These are phyloP conservation scores for Coemansia sp. DNA, from an alignment of 192 early-diverging fungal species.

Conservation along the genomic window DNA sequence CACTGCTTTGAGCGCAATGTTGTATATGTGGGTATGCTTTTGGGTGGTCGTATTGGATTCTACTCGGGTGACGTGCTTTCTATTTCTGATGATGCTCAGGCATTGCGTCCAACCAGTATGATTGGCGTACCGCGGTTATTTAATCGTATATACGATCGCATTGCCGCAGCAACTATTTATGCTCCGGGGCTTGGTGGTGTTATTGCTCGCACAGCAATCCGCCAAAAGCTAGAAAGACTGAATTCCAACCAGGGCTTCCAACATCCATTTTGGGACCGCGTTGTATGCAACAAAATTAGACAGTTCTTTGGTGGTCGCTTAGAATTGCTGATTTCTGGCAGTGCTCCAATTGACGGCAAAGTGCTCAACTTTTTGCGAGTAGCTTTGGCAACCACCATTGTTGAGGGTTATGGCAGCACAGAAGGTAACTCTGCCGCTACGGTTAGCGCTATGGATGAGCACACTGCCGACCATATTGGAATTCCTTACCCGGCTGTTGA, in stretches of 20 bases:
- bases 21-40: slow-evolving; percentile 56
- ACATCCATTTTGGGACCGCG: slow-evolving; percentile 80
- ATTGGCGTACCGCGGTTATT: slow-evolving; percentile 86
- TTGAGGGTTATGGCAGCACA: slow-evolving; percentile 59
- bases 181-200: slow-evolving; percentile 64
- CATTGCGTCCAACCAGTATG: slow-evolving; percentile 82
- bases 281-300: slow-evolving; percentile 84
- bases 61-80: slow-evolving; percentile 61
- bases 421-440: slow-evolving; percentile 43
- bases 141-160: slow-evolving; percentile 88
- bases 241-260: slow-evolving; percentile 55
- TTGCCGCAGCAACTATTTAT: slow-evolving; percentile 59
- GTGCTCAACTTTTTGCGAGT: slow-evolving; percentile 70
- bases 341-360: slow-evolving; percentile 67
- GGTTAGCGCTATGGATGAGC: slow-evolving; percentile 30
- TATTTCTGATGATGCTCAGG: slow-evolving; percentile 78
- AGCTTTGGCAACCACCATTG: slow-evolving; percentile 57
- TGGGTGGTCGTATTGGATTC: slow-evolving; percentile 73
- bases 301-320: slow-evolving; percentile 74
- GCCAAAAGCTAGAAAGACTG: slow-evolving; percentile 61
- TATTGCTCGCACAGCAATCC: slow-evolving; percentile 61
- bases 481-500: slow-evolving; percentile 72
- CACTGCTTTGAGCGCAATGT: slow-evolving; percentile 81
- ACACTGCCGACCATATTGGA: slow-evolving; percentile 69
- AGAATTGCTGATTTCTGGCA: slow-evolving; percentile 62